Evolutionary conservation across 2,329 filamentous ascomycete species (phyloP), one percentile per base, ranked within the genome.

Genomic region (Rhynchosporium agropyri): DNA sequence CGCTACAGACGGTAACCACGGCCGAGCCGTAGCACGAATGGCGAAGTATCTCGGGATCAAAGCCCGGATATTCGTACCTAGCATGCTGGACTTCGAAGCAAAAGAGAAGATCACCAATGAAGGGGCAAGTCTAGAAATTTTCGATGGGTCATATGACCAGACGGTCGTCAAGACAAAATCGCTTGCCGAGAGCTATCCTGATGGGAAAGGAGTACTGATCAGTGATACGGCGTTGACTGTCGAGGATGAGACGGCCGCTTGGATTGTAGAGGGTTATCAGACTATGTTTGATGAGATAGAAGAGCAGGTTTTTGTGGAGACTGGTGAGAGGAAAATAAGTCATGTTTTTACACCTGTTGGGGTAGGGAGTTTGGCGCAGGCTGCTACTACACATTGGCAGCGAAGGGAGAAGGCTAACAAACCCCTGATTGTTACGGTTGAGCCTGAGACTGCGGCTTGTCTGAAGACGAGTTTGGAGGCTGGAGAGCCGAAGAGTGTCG

Each of bases 1-100:
- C 0, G 86, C 87, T 1, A 91, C 89, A 0, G 89, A 91, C 55
- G 91, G 90, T 0, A 94, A 94, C 67, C 89, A 90, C 79, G 90
- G 91, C 0, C 79, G 89, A 1, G 90, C 91, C 0, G 82, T 92
- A 1, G 87, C 89, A 0, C 79, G 83, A 6, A 91, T 93, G 84
- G 88, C 83, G 0, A 77, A 76, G 46, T 79, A 86, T 10, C 76
- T 94, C 9, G 79, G 77, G 0, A 74, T 91, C 0, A 70, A 77
- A 0, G 81, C 81, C 0, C 77, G 78, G 15, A 84, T 93, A 4
- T 88, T 84, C 68, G 88, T 92, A 0, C 88, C 89, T 0, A 71
- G 70, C 0, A 80, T 78, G 29, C 84, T 91, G 79, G 78, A 83
- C 50, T 71, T 76, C 5, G 75, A 76, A 1, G 89, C 87, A 0